These are phyloP conservation scores for Dendrostoma leiphaemia DNA, from an alignment of 2,329 filamentous ascomycete genomes.

Conservation along the genomic window DNA sequence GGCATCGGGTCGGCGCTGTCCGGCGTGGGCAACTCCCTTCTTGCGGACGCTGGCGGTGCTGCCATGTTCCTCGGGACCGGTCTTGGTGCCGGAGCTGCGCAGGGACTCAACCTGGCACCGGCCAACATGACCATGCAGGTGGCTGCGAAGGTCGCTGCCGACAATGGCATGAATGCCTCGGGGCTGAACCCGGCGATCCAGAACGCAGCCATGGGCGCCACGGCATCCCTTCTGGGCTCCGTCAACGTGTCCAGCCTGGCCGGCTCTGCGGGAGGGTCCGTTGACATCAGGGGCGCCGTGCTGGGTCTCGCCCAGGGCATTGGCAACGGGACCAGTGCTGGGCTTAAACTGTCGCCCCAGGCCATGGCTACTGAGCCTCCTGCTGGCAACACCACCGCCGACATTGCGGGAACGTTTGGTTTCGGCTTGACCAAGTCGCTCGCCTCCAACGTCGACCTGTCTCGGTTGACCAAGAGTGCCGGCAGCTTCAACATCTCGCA, in stretches of 20 bases:
- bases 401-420: too few species aligned
- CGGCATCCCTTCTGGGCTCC: constrained; percentile 27
- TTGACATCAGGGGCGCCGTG: too few species aligned
- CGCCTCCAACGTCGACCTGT: too few species aligned
- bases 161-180: constrained; percentile 28
- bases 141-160: constrained; percentile 20
- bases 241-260: constrained; percentile 22
- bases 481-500: too few species aligned
- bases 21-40: constrained; percentile 8
- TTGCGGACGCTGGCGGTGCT: constrained; percentile 18
- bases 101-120: constrained; percentile 22
- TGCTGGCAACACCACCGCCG: constrained; percentile 12
- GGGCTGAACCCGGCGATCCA: constrained; percentile 30
- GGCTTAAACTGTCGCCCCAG: too few species aligned
- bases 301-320: too few species aligned
- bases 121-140: constrained; percentile 19
- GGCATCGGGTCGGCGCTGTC: constrained; percentile 9
- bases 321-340: too few species aligned
- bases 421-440: too few species aligned
- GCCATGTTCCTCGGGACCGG: constrained; percentile 24
- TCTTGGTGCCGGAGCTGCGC: constrained; percentile 22
- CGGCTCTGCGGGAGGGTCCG: too few species aligned
- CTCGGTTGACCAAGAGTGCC: too few species aligned
- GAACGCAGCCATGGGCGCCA: constrained; percentile 28
- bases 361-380: too few species aligned